Evolutionary conservation across 768 basidiomycete genomes (phyloP), one percentile per base, ranked within the genome.

Genomic region (Phallus indusiatus): DNA sequence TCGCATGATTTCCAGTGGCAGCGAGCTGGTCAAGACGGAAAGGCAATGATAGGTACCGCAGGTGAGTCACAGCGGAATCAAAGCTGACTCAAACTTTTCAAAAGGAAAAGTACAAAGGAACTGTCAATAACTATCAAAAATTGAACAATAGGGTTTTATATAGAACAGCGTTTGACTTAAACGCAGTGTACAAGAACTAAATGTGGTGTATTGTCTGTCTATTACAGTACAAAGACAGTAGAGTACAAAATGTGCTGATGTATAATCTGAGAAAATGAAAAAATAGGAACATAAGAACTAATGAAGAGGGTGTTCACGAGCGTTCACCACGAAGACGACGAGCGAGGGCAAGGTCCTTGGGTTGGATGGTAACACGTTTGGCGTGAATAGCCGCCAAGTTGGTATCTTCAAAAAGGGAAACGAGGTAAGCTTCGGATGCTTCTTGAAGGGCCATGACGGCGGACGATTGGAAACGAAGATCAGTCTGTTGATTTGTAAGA

Each of bases 321-420:
- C 76, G 66, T 71, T 77, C 78, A 35, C 78, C 78, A 35, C 78
- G 74, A 61, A 79, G 70, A 54, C 78, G 73, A 54, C 78, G 72
- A 17, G 78, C 78, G 36, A 80, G 72, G 47, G 77, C 76, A 53
- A 79, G 69, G 62, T 79, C 79, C 71, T 80, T 82, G 51, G 73
- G 75, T 73, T 83, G 82, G 71, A 94, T 95, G 53, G 94, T 94
- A 48, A 59, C 67, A 55, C 76, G 73, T 72, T 78, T 79, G 68
- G 77, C 77, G 72, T 77, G 76, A 71, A 77, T 76, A 17, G 69
- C 71, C 49, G 70, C 70, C 56, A 73, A 62, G 68, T 73, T 73
- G 64, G 73, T 76, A 70, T 59, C 57, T 53, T 59, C 57, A 22
- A 59, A 59, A 9, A 59, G 57, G 3, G 57, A 59, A n/a, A 59